Evolutionary conservation across 495 filamentous ascomycete species (phyloP).

Genomic region (Penicillium daleae): DNA sequence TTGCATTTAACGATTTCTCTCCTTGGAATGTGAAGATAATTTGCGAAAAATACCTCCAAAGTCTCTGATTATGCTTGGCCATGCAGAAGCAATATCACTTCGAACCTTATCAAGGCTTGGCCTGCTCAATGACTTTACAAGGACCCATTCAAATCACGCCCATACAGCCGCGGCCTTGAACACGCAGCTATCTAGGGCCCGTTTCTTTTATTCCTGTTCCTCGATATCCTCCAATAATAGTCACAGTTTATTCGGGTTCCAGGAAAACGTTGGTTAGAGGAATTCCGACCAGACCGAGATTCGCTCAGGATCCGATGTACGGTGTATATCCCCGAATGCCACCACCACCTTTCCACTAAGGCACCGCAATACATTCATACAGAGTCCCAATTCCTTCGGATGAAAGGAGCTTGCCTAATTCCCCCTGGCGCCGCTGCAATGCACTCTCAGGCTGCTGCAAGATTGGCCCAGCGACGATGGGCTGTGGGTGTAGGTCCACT

Average conservation of each 20-base stretch:
- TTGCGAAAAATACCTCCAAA: too few relatives aligned
- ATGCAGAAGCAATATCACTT: not conserved
- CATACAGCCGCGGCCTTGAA: not conserved
- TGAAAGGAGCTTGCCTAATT: constrained; percentile 13
- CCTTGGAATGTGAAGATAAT: not conserved
- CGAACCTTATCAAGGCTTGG: not conserved
- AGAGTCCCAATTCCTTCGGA: not conserved
- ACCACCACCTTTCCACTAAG: not conserved
- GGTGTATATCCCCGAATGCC: constrained; percentile 17
- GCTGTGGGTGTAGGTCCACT: not conserved
- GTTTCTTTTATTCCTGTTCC: not conserved
- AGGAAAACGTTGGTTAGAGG: not conserved
- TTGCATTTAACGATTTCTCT: not conserved
- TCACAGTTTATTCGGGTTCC: not conserved
- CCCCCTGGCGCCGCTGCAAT: not conserved
- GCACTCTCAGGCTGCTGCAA: not conserved
- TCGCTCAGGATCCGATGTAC: constrained; percentile 16
- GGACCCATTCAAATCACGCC: not conserved
- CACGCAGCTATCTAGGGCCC: not conserved
- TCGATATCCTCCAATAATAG: not conserved
- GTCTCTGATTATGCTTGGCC: not conserved
- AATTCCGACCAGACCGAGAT: not conserved
- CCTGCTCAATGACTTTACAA: not conserved
- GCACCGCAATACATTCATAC: not conserved
- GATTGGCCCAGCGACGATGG: not conserved